Conservation (phyloP, 2,329 filamentous ascomycete species). For the Nigrograna mackinnonii region DNA sequence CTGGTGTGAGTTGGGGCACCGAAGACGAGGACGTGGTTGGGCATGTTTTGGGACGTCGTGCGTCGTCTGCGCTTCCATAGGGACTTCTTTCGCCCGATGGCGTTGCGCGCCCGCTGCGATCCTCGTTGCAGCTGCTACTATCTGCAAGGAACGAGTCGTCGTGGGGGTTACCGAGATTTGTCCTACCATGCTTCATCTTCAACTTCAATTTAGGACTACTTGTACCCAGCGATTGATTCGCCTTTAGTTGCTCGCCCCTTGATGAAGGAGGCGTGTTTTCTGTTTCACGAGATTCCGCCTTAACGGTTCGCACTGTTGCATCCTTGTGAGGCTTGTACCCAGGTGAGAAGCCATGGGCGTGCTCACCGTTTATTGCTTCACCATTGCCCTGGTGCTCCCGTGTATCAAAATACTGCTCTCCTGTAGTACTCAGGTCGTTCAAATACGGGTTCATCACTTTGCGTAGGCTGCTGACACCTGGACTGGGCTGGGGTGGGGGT, state of each 20-base stretch:
- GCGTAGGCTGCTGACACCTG: slow-evolving; percentile 75
- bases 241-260: slow-evolving; percentile 28
- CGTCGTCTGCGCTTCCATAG: slow-evolving; percentile 25
- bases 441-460: slow-evolving; percentile 89
- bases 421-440: slow-evolving; percentile 28
- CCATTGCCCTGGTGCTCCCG: slow-evolving; percentile 28
- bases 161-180: slow-evolving; percentile 22
- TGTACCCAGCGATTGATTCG: slow-evolving; percentile 18
- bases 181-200: slow-evolving; percentile 40
- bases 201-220: slow-evolving; percentile 44
- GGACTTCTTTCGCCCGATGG: slow-evolving; percentile 25
- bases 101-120: slow-evolving; percentile 40
- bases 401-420: slow-evolving; percentile 27
- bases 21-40: slow-evolving; percentile 29
- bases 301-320: slow-evolving; percentile 71
- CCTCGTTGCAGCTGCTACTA: slow-evolving; percentile 56
- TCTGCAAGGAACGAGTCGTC: slow-evolving; percentile 58
- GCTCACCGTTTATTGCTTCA: slow-evolving; percentile 34
- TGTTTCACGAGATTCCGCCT: slow-evolving; percentile 46
- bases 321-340: slow-evolving; percentile 74
- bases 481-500: slow-evolving; percentile 43
- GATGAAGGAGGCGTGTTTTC: slow-evolving; percentile 27
- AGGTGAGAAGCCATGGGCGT: slow-evolving; percentile 69
- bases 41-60: slow-evolving; percentile 30
- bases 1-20: slow-evolving; percentile 11